These are phyloP conservation scores for Comarum palustre DNA, from an alignment of 306 rosid species.

Conservation along the genomic window DNA sequence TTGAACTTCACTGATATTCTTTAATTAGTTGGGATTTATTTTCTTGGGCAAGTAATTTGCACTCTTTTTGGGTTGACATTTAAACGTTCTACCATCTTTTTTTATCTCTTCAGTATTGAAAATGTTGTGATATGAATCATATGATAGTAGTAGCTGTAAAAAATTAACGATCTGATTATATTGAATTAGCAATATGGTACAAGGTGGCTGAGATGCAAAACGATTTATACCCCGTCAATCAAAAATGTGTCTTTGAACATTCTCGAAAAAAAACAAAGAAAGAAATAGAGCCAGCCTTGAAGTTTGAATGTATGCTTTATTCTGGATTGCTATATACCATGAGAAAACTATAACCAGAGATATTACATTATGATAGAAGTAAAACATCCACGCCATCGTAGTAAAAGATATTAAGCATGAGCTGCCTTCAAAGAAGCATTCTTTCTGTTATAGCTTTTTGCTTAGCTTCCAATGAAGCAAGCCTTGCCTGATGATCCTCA, in stretches of 20 bases:
- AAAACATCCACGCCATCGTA: no score
- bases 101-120: not conserved
- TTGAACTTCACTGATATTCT: not conserved
- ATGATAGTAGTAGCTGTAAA: not conserved
- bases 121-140: not conserved
- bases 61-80: not conserved
- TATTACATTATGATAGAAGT: not conserved
- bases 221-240: not conserved
- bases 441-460: not conserved
- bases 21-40: not conserved
- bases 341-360: not conserved
- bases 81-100: not conserved
- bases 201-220: not conserved
- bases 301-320: not conserved
- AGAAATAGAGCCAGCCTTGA: not conserved
- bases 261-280: no score
- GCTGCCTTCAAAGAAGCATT: not conserved
- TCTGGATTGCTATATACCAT: not conserved
- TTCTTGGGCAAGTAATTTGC: not conserved
- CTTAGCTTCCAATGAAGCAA: conserved; percentile 7
- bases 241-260: not conserved
- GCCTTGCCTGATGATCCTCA: not conserved
- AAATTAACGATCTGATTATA: not conserved
- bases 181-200: not conserved
- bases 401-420: not conserved